These are phyloP conservation scores for Beauveria sp. DNA, from an alignment of 2,329 filamentous ascomycete species.

Conservation along the genomic window DNA sequence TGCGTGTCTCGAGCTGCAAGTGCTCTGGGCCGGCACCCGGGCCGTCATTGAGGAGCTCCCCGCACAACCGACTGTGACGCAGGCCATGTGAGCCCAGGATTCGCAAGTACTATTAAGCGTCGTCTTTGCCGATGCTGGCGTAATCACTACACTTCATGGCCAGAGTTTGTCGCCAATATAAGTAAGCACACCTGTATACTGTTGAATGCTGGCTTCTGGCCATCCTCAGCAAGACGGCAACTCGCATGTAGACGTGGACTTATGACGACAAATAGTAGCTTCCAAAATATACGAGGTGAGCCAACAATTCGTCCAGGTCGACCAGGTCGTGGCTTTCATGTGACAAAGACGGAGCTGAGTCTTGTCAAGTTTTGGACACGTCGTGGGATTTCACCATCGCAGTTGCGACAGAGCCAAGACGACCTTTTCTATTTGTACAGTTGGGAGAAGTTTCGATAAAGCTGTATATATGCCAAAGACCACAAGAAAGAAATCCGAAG, in stretches of 20 bases:
- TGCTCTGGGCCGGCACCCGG: not conserved
- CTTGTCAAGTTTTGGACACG: not conserved
- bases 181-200: too few relatives aligned
- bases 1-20: not conserved
- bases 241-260: not conserved
- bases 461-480: not conserved
- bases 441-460: constrained; percentile 1
- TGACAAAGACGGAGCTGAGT: constrained; percentile 37
- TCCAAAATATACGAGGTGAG: too few relatives aligned
- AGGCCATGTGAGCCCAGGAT: not conserved
- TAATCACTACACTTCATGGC: not conserved
- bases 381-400: not conserved
- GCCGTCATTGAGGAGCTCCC: not conserved
- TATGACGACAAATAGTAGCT: not conserved
- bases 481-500: not conserved
- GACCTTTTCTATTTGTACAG: not conserved
- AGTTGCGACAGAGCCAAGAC: not conserved
- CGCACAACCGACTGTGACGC: not conserved
- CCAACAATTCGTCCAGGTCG: not conserved
- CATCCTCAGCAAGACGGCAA: not conserved
- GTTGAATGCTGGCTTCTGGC: not conserved
- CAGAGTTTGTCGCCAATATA: not conserved
- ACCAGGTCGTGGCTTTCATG: constrained; percentile 33
- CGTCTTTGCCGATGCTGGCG: not conserved
- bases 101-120: not conserved